Base-by-base conservation (phyloP, 2,329 filamentous ascomycete genomes). In the Aphanoascus verrucosus region DNA sequence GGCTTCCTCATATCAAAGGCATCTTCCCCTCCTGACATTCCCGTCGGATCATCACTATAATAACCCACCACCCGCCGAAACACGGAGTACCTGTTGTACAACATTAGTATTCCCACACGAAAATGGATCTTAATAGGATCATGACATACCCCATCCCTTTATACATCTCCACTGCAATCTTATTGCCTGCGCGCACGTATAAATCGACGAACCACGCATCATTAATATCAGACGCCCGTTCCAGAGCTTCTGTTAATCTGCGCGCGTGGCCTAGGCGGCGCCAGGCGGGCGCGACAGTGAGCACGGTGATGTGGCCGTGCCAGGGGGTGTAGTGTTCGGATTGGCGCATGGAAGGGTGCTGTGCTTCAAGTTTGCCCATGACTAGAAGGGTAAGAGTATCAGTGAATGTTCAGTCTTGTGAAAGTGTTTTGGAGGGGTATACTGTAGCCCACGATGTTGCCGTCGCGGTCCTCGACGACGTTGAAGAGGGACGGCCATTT, bases 1-100 rank as follows among this genome's bases (percentile, higher is more conserved):
- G 88, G 81, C 68, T 96, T 97, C 59, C 93, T 82, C 93, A 98
- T 98, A 72, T 98, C 93, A 67, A 88, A 93, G 15, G 91, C 93
- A 73, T 97, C 91, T 69, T 94, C 89, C 49, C 81, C 80, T 28
- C 70, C 68, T 14, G 73, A 74, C 56, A 78, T 74, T 8, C 77
- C 80, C 2, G 81, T 80, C 52, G 83, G 79, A 65, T 94, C 86
- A 66, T 96, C 90, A 58, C 86, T 88, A 65, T 98, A 98, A 69
- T 98, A 98, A 63, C 86, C 85, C 62, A 88, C 83, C 43, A 98
- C 91, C 8, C 88, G 81, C 44, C 93, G 79, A 71, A 86, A 98
- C 45, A 97, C 85, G 55, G 82, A 89, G 68, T 98, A 82, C 38
- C 75, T 78, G 53, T 28, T 78, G 23, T 28, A 28, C 23, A 28